Base-by-base conservation (phyloP, 441 rosid genomes). In the Sinapis alba region DNA sequence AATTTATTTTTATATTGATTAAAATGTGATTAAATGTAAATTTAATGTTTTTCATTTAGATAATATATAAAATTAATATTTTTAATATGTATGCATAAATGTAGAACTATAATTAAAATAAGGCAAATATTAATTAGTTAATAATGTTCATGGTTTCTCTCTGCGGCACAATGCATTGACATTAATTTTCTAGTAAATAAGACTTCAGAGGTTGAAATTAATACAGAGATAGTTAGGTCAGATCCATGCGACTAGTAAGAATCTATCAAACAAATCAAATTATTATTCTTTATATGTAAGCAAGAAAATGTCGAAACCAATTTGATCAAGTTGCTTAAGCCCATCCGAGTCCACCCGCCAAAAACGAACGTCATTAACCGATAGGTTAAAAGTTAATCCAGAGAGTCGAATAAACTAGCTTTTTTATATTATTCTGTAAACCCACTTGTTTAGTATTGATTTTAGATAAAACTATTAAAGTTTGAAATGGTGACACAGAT, bases 181-280 rank as follows among this genome's bases (percentile, higher is more conserved):
- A 36, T 77, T 66, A 36, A 69, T 58, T 45, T 65, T 77, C 23
- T 20, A 64, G 60, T 38, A 38, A 56, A 6, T 23, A 24, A 6
- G 28, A 58, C 34, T 58, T 26, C 15, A 13, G 62, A 58, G 34
- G 36, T 26, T 16, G 34, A 27, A 26, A 26, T 26, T 58, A 76
- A 71, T 15, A 57, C 53, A 77, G 18, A 71, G 32, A 32, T 16
- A 77, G 80, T 77, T 77, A 77, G 80, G 80, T 72, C 80, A 77
- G 80, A 77, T 77, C 65, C 77, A 72, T 72, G 20, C 61, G 71
- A 76, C 75, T 69, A 50, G 45, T 59, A 19, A 66, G 51, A 60
- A 56, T 77, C 34, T 30, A 15, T 65, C 53, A 26, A 57, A 13
- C 12, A 43, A 65, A 47, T 32, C 21, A 18, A 64, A 47, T 28